These are phyloP conservation scores for Caulochytrium protostelioides DNA, from an alignment of 371 early-diverging fungal genomes.

Conservation along the genomic window DNA sequence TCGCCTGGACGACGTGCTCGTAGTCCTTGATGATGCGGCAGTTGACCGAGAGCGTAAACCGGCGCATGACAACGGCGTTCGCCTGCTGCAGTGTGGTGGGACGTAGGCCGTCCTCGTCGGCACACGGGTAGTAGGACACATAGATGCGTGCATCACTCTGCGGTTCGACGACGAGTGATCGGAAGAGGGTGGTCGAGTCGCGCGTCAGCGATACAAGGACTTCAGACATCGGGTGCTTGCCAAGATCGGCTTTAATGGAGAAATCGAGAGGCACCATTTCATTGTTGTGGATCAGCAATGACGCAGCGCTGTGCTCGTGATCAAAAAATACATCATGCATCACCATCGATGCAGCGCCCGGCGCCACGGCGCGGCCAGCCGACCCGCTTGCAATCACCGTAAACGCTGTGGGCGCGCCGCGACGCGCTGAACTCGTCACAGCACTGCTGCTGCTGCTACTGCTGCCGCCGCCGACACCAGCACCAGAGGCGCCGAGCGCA, in stretches of 20 bases:
- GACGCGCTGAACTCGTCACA: too few relatives aligned
- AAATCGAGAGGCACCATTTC: constrained; percentile 46
- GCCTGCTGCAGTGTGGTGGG: constrained; percentile 3
- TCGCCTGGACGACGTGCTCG: constrained; percentile 33
- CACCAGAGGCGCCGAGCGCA: too few relatives aligned
- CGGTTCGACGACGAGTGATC: constrained; percentile 34
- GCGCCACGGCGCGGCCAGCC: constrained; percentile 32
- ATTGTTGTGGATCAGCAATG: constrained; percentile 40
- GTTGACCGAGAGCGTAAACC: constrained; percentile 40
- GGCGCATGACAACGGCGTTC: constrained; percentile 20
- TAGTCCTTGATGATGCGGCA: constrained; percentile 55
- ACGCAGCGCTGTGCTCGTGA: constrained; percentile 36
- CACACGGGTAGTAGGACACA: constrained; percentile 29
- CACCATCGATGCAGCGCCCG: constrained; percentile 22
- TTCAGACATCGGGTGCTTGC: constrained; percentile 31
- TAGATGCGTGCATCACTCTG: constrained; percentile 37
- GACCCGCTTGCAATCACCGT: too few relatives aligned
- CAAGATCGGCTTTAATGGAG: constrained; percentile 34
- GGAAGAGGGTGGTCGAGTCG: constrained; percentile 40
- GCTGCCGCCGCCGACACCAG: too few relatives aligned
- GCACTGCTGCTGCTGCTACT: too few relatives aligned
- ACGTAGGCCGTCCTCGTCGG: background rate
- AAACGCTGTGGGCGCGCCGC: too few relatives aligned
- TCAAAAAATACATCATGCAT: constrained; percentile 42
- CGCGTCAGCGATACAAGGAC: constrained; percentile 45